A percentile compares a stretch with the other conserved stretches of the same genome.
phyloP scores from a whole-genome alignment of 1,139 yeast species.

The Candida tropicalis region DNA sequence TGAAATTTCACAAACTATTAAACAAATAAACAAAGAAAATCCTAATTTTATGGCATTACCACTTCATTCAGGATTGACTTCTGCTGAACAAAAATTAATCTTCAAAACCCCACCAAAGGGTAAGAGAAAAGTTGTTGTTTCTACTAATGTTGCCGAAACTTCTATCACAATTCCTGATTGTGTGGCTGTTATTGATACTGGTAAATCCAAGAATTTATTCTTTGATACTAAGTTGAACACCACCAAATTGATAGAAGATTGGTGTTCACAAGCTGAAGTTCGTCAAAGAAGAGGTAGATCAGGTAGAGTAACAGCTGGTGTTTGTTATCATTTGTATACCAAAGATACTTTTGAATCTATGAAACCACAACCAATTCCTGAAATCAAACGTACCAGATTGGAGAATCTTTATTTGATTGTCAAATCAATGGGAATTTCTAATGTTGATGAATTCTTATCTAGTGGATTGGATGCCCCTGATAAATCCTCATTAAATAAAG shows the following conservation, averaged over 20 bases:
- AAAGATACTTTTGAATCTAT: constrained; percentile 57
- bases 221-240: constrained; percentile 70
- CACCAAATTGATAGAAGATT: constrained; percentile 72
- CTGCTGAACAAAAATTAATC: constrained; percentile 79
- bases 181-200: constrained; percentile 88
- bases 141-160: constrained; percentile 88
- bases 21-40: constrained; percentile 25
- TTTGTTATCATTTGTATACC: constrained; percentile 81
- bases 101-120: constrained; percentile 57
- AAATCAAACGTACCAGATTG: constrained; percentile 78
- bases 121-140: constrained; percentile 77
- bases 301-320: constrained; percentile 89
- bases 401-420: constrained; percentile 83
- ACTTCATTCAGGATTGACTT: constrained; percentile 82
- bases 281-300: constrained; percentile 96
- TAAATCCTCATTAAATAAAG: constrained; percentile 56
- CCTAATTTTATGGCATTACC: constrained; percentile 58
- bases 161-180: constrained; percentile 93
- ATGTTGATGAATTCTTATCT: constrained; percentile 68
- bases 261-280: constrained; percentile 93
- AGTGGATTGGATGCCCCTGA: constrained; percentile 86
- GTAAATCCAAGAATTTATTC: constrained; percentile 76
- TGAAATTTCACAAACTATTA: constrained; percentile 65
- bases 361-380: constrained; percentile 82
- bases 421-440: constrained; percentile 81